Percentiles rank a stretch among this genome's conserved stretches.
Conservation (phyloP, 2,329 filamentous ascomycete species). For the Fusarium tricinctum region DNA sequence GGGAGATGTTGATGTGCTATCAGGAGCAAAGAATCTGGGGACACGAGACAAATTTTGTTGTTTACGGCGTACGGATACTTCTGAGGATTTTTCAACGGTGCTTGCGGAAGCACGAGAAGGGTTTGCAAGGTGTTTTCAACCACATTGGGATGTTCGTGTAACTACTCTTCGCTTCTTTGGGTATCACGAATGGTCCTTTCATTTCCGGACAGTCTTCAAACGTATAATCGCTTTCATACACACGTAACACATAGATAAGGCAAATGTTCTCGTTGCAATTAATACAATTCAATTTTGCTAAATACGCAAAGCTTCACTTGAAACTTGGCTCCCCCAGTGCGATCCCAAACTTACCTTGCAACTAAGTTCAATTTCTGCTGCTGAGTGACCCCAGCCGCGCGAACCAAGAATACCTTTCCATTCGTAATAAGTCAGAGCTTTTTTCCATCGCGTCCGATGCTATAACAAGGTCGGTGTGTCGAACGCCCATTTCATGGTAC, state of each 20-base stretch:
- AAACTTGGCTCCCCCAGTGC: slow-evolving; percentile 1
- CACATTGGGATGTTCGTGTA: slow-evolving; percentile 7
- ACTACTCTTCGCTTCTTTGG: slow-evolving; percentile 17
- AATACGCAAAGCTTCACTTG: slow-evolving; percentile 16
- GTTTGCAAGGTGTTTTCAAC: neutral
- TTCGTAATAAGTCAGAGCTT: slow-evolving; percentile 86
- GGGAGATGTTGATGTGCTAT: slow-evolving; percentile 27
- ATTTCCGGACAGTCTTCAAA: slow-evolving; percentile 23
- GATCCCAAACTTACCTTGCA: slow-evolving; percentile 23
- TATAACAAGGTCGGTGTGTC: slow-evolving; percentile 98
- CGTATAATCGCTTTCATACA: neutral
- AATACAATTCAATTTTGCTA: slow-evolving; percentile 3
- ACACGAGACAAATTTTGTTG: neutral
- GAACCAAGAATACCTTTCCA: slow-evolving; percentile 51
- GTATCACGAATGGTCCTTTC: slow-evolving; percentile 38
- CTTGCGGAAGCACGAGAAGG: neutral
- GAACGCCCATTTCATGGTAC: slow-evolving; percentile 98
- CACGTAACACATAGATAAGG: neutral
- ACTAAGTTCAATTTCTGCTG: slow-evolving; percentile 17
- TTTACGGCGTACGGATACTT: no score
- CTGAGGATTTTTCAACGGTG: neutral
- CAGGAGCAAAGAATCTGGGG: slow-evolving; percentile 12
- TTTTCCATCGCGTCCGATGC: slow-evolving; percentile 94
- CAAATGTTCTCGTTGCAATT: neutral
- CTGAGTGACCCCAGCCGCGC: slow-evolving; percentile 16